Evolutionary conservation across 1,139 yeast genomes (phyloP).

Genomic region (Blastobotrys ciferrii): DNA sequence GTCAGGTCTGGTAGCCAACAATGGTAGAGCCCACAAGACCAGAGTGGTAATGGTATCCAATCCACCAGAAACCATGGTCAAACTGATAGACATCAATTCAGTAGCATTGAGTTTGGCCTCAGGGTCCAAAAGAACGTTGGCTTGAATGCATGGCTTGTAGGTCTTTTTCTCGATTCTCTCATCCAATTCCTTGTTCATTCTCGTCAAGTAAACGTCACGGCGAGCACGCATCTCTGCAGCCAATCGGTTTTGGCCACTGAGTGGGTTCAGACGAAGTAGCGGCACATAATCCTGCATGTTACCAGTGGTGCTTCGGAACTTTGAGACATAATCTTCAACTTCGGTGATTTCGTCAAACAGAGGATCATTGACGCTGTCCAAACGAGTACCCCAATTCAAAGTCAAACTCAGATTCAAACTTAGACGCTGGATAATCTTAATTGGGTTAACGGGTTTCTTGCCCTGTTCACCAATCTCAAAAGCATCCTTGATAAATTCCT

Average conservation of each 20-base stretch:
- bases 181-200: conserved; percentile 31
- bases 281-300: conserved; percentile 65
- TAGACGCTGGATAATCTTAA: conserved; percentile 46
- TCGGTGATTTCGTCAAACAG: conserved; percentile 55
- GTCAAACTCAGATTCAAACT: conserved; percentile 54
- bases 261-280: conserved; percentile 40
- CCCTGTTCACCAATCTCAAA: conserved; percentile 18
- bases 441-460: conserved; percentile 43
- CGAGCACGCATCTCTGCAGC: conserved; percentile 44
- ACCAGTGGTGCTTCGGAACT: conserved; percentile 61
- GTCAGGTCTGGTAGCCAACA: conserved; percentile 47
- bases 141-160: conserved; percentile 44
- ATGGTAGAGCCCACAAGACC: conserved; percentile 54
- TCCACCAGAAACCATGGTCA: conserved; percentile 77
- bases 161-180: conserved; percentile 25
- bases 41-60: conserved; percentile 66
- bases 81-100: conserved; percentile 59
- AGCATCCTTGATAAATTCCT: conserved; percentile 21
- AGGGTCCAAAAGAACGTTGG: conserved; percentile 38
- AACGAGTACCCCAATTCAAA: conserved; percentile 57
- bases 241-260: conserved; percentile 28
- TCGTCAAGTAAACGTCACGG: conserved; percentile 52
- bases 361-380: conserved; percentile 44
- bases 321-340: conserved; percentile 63
- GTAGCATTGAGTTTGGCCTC: conserved; percentile 33